phyloP scores from a whole-genome alignment of 805 yeast genomes.

The Jamesozyma piceae region DNA sequence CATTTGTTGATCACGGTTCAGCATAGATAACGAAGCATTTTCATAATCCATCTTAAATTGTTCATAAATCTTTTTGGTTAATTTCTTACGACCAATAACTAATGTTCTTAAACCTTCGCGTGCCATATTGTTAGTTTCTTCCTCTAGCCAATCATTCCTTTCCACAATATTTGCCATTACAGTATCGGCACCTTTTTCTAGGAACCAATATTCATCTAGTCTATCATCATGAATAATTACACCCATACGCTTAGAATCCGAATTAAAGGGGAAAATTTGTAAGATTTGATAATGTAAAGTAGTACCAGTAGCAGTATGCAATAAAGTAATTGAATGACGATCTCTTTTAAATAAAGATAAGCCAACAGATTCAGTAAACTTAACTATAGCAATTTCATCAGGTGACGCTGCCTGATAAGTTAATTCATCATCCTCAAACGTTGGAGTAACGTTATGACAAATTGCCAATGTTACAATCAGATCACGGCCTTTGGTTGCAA shows the following conservation, averaged over 20 bases:
- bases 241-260: slow-evolving; percentile 96
- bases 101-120: slow-evolving; percentile 94
- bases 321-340: slow-evolving; percentile 58
- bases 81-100: slow-evolving; percentile 80
- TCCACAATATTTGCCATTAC: slow-evolving; percentile 82
- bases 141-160: slow-evolving; percentile 91
- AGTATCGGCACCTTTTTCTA: slow-evolving; percentile 93
- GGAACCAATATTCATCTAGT: slow-evolving; percentile 70
- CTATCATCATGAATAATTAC: slow-evolving; percentile 58
- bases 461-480: slow-evolving; percentile 73
- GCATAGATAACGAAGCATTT: slow-evolving; percentile 70
- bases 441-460: slow-evolving; percentile 97
- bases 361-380: slow-evolving; percentile 82
- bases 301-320: slow-evolving; percentile 50
- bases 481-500: slow-evolving; percentile 69
- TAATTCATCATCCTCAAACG: slow-evolving; percentile 63
- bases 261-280: slow-evolving; percentile 86
- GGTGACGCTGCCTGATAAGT: slow-evolving; percentile 98
- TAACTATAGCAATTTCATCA: slow-evolving; percentile 94
- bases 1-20: slow-evolving; percentile 68
- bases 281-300: slow-evolving; percentile 54
- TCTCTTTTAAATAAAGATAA: slow-evolving; percentile 74
- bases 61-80: slow-evolving; percentile 45
- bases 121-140: slow-evolving; percentile 96
- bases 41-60: slow-evolving; percentile 56